Percentiles rank a stretch among this genome's conserved stretches.
These are phyloP conservation scores for Apiotrichum sp. DNA, from an alignment of 1,284 basidiomycete genomes.

Conservation along the genomic window DNA sequence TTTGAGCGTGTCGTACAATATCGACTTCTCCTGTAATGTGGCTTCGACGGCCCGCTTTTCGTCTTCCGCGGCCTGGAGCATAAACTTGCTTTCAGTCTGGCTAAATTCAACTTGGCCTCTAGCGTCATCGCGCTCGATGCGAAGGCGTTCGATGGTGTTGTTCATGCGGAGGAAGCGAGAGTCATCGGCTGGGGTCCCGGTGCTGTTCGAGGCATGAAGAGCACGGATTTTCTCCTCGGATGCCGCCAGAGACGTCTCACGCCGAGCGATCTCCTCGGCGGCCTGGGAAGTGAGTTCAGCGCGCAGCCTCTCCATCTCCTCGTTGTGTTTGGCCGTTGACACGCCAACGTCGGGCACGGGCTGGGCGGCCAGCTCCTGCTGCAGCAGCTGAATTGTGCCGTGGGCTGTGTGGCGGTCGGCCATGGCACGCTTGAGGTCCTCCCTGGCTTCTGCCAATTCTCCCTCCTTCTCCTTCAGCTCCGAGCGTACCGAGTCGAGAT, in stretches of 20 bases:
- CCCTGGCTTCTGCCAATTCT: background rate
- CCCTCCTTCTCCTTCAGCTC: constrained; percentile 14
- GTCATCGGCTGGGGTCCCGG: background rate
- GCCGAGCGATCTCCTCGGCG: background rate
- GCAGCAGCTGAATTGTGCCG: background rate
- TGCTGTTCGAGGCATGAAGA: background rate
- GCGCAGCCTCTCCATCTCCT: constrained; percentile 14
- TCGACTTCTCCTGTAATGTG: background rate
- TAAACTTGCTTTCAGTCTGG: constrained; percentile 7
- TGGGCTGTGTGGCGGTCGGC: background rate
- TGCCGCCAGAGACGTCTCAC: background rate
- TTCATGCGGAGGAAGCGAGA: constrained; percentile 5
- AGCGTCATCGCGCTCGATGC: constrained; percentile 12
- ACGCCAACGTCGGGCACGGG: constrained; percentile 24
- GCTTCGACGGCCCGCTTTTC: background rate
- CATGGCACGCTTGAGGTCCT: background rate
- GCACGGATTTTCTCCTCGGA: background rate
- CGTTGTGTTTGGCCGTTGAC: constrained; percentile 20
- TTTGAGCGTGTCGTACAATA: background rate
- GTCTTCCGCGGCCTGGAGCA: background rate
- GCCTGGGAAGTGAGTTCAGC: background rate
- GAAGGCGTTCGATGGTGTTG: constrained; percentile 12
- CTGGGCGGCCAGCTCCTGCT: constrained; percentile 7
- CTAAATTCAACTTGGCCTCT: constrained; percentile 10
- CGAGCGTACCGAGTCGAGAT: constrained; percentile 13